Base-by-base conservation (phyloP, 1,284 basidiomycete species). In the Chiua sp. region DNA sequence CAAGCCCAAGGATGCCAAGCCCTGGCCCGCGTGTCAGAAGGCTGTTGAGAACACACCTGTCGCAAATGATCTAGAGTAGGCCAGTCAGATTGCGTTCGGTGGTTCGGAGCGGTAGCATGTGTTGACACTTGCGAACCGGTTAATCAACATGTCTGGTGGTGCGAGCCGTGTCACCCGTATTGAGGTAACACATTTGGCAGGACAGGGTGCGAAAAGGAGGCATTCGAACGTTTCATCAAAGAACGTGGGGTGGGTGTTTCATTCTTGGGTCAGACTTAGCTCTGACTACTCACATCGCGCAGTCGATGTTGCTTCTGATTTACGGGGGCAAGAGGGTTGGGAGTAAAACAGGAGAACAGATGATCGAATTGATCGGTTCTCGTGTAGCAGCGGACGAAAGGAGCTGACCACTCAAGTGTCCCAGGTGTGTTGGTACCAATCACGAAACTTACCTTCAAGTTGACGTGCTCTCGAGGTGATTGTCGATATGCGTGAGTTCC, bases 401-500 rank as follows among this genome's bases (percentile, higher is more conserved):
- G 87, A 91, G 53, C 70, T 90, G 20, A 87, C 80, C 59, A 79
- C 79, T 2, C 89, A 91, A 65, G 87, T 88, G 12, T 88, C 94
- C 0, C 84, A 87, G 72, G 94, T 92, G 65, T 46, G 78, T 63
- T 49, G 69, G 53, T 32, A 39, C 13, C 39, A 7, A 44, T 52
- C 30, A 6, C 54, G 32, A 8, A 18, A 30, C 30, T n/a, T 20
- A 13, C 15, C 8, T 32, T 4, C 18, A 57, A 12, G 23, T 3
- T 59, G 39, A 65, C 22, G 1, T 3, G 18, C 4, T 2, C 26
- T 49, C 0, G 64, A 96, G 93, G 90, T 99, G 59, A 89, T 99
- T 57, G 96, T 98, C 16, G 98, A 98, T 74, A 92, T 98, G 85
- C 87, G 97, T 67, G 97, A 99, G 74, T 98, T 99, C 74, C 84